Evolutionary conservation across 345 rosid species (phyloP).

Genomic region (Eucalyptus cloeziana): DNA sequence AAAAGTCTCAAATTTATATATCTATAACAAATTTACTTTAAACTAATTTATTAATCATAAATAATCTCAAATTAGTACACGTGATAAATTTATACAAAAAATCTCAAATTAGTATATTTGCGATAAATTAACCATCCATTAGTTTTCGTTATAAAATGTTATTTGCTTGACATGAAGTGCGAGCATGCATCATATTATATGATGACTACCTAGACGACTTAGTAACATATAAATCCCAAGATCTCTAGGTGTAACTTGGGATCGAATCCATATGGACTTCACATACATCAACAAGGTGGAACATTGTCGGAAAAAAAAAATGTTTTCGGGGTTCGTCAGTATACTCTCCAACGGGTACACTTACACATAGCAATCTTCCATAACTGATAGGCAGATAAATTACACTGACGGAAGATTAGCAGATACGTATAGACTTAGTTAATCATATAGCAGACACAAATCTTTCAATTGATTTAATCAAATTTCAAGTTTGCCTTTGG

Average conservation of each 20-base stretch:
- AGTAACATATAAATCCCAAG: neutral
- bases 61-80: rapidly evolving
- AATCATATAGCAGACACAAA: neutral
- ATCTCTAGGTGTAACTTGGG: neutral
- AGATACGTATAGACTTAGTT: neutral
- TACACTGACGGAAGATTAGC: neutral
- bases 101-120: rapidly evolving
- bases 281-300: neutral
- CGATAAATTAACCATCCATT: rapidly evolving
- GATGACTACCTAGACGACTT: neutral
- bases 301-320: neutral
- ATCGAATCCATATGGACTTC: neutral
- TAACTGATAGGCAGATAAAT: too few species aligned
- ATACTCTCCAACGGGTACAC: neutral
- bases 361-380: neutral
- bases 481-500: neutral
- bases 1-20: too few species aligned
- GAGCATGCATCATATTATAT: neutral
- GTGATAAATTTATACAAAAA: too few species aligned
- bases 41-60: too few species aligned
- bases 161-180: neutral
- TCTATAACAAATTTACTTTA: too few species aligned
- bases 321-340: neutral
- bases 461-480: neutral
- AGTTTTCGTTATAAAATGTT: neutral